These are phyloP conservation scores for Udeniomyces megalosporus DNA, from an alignment of 768 basidiomycete genomes.

Conservation along the genomic window DNA sequence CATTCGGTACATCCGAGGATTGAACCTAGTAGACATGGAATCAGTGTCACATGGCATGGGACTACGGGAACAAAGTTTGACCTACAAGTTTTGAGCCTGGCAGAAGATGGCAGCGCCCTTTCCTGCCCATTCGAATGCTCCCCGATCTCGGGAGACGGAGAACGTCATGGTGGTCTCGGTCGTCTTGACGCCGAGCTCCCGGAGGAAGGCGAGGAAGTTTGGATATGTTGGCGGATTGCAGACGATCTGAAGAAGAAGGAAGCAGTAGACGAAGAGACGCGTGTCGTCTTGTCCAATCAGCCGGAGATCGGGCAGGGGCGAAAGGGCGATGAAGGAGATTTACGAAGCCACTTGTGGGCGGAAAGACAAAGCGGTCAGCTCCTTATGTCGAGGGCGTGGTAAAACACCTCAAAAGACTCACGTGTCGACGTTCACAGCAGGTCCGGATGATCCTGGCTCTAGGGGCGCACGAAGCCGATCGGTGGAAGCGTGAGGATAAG, in stretches of 20 bases:
- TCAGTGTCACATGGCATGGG: too few species aligned
- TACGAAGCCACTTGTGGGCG: too few species aligned
- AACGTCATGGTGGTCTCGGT: conserved; percentile 61
- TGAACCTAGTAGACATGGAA: conserved; percentile 25
- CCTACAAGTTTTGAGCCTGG: conserved; percentile 40
- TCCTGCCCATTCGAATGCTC: conserved; percentile 62
- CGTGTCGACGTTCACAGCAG: conserved; percentile 48
- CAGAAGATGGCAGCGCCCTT: conserved; percentile 52
- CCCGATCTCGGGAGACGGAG: conserved; percentile 52
- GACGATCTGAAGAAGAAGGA: conserved; percentile 40
- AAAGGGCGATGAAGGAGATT: background rate
- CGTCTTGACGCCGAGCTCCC: conserved; percentile 37
- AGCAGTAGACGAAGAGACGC: background rate
- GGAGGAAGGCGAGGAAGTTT: conserved; percentile 57
- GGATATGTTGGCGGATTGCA: conserved; percentile 63
- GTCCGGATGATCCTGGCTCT: too few species aligned
- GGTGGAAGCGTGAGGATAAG: too few species aligned
- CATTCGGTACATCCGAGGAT: conserved; percentile 54
- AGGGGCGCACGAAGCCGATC: too few species aligned
- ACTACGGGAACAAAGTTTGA: background rate
- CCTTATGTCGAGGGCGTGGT: too few species aligned
- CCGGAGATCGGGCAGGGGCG: background rate
- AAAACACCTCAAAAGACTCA: conserved; percentile 31
- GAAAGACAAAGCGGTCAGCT: too few species aligned
- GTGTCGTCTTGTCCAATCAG: too few species aligned